Evolutionary conservation across 495 filamentous ascomycete genomes (phyloP).

Genomic region (Tetracladium setigerum): DNA sequence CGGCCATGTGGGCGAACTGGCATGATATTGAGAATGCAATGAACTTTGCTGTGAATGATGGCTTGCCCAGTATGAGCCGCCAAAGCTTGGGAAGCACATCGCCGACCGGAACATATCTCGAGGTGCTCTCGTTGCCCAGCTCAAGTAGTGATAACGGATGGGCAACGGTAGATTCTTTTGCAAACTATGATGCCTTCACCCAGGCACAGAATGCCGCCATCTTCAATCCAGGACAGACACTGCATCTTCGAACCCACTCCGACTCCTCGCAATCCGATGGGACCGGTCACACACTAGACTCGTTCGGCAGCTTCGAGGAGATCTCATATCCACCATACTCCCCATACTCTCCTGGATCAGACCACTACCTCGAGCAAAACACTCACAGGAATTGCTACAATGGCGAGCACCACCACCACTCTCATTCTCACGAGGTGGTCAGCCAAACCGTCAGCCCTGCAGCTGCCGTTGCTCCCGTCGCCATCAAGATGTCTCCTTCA

Average conservation of each 20-base stretch:
- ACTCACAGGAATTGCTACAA: slow-evolving; percentile 43
- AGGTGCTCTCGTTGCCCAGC: slow-evolving; percentile 69
- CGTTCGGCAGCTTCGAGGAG: slow-evolving; percentile 78
- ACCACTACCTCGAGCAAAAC: slow-evolving; percentile 43
- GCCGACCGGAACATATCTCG: slow-evolving; percentile 73
- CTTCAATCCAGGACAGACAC: slow-evolving; percentile 78
- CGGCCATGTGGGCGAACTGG: slow-evolving; percentile 62
- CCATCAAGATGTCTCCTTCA: slow-evolving; percentile 62
- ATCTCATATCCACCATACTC: slow-evolving; percentile 66
- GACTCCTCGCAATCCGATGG: slow-evolving; percentile 73
- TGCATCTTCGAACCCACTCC: slow-evolving; percentile 78
- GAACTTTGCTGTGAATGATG: slow-evolving; percentile 40
- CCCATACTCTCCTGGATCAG: slow-evolving; percentile 61
- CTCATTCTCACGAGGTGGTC: slow-evolving; percentile 21
- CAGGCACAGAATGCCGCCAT: slow-evolving; percentile 55
- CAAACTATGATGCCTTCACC: slow-evolving; percentile 38
- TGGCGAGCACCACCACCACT: slow-evolving; percentile 39
- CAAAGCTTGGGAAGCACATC: slow-evolving; percentile 66
- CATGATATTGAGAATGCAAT: slow-evolving; percentile 62
- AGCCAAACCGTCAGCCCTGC: slow-evolving; percentile 58
- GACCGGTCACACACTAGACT: slow-evolving; percentile 40
- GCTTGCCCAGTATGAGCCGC: slow-evolving; percentile 42
- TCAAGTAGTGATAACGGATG: slow-evolving; percentile 82
- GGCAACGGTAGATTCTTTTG: slow-evolving; percentile 59
- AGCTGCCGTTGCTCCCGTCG: slow-evolving; percentile 57